Percentiles rank a stretch among this genome's conserved stretches.
Conservation (phyloP, 2,329 filamentous ascomycete genomes). For the Ceratocystis variospora region DNA sequence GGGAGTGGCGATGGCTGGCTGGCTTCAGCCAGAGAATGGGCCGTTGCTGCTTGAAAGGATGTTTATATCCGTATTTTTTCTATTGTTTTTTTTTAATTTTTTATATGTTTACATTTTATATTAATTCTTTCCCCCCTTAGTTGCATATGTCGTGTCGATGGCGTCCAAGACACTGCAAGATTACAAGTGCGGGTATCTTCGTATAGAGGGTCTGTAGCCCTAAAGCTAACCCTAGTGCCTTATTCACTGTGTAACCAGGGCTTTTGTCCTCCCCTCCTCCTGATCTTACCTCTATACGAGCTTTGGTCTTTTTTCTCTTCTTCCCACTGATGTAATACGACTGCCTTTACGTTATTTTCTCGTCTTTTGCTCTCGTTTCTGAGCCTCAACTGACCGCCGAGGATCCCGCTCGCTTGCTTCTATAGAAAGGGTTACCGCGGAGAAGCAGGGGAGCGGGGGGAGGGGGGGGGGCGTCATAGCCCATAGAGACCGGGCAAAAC, state of each 20-base stretch:
- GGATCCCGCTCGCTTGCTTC: not conserved
- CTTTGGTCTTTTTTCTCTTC: not conserved
- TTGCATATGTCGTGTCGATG: not conserved
- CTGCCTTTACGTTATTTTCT: too few species aligned
- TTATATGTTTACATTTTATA: too few species aligned
- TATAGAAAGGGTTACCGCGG: not conserved
- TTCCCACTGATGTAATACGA: not conserved
- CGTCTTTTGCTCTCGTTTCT: not conserved
- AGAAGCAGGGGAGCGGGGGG: too few species aligned
- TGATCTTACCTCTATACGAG: not conserved
- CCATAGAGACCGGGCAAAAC: too few species aligned
- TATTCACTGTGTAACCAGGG: not conserved
- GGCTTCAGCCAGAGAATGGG: too few species aligned
- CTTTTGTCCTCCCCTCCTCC: not conserved
- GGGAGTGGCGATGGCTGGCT: too few species aligned
- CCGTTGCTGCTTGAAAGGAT: too few species aligned
- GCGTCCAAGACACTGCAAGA: not conserved
- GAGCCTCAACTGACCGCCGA: constrained; percentile 1
- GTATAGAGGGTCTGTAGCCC: not conserved
- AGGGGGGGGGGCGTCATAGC: too few species aligned
- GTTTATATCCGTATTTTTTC: not conserved
- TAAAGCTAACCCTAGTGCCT: not conserved
- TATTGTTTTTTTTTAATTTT: not conserved
- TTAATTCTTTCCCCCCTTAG: too few species aligned
- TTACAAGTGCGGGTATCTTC: not conserved